Evolutionary conservation across 2,329 filamentous ascomycete species (phyloP).

Genomic region (Colletotrichum cordylinicola): DNA sequence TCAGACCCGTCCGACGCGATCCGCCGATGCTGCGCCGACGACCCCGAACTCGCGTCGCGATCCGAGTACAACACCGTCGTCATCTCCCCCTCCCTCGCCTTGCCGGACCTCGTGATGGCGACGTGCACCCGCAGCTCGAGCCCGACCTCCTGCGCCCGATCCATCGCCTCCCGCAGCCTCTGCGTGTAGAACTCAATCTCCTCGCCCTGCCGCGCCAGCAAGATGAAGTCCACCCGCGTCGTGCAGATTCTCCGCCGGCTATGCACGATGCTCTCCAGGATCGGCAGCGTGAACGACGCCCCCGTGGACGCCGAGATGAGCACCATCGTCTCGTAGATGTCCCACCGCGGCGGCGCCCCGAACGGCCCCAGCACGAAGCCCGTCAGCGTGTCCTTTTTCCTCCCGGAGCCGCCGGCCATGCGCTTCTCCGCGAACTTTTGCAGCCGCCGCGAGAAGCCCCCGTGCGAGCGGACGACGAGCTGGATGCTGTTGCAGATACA

Average conservation of each 20-base stretch:
- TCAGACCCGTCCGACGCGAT: not conserved
- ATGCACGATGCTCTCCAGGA: constrained; percentile 60
- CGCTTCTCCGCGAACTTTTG: constrained; percentile 38
- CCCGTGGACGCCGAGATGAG: constrained; percentile 68
- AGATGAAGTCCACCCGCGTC: constrained; percentile 57
- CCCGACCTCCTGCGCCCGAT: constrained; percentile 46
- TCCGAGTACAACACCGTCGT: constrained; percentile 21
- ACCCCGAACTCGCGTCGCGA: constrained; percentile 2
- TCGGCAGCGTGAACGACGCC: constrained; percentile 66
- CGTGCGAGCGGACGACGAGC: constrained; percentile 60
- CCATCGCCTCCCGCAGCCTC: constrained; percentile 51
- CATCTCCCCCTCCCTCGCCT: constrained; percentile 30
- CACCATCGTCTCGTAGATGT: constrained; percentile 64
- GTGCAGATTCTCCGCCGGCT: constrained; percentile 49
- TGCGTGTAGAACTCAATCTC: constrained; percentile 62
- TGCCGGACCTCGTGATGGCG: constrained; percentile 51
- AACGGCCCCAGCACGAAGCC: constrained; percentile 63
- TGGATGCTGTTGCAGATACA: constrained; percentile 66
- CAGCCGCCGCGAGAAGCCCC: constrained; percentile 62
- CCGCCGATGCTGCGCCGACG: not conserved
- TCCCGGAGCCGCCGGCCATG: not conserved
- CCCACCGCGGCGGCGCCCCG: constrained; percentile 60
- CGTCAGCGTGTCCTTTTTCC: constrained; percentile 36
- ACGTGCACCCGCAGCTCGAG: constrained; percentile 59
- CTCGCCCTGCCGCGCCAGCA: constrained; percentile 56